phyloP scores from a whole-genome alignment of 371 early-diverging fungal species.

The Mucor sp. region DNA sequence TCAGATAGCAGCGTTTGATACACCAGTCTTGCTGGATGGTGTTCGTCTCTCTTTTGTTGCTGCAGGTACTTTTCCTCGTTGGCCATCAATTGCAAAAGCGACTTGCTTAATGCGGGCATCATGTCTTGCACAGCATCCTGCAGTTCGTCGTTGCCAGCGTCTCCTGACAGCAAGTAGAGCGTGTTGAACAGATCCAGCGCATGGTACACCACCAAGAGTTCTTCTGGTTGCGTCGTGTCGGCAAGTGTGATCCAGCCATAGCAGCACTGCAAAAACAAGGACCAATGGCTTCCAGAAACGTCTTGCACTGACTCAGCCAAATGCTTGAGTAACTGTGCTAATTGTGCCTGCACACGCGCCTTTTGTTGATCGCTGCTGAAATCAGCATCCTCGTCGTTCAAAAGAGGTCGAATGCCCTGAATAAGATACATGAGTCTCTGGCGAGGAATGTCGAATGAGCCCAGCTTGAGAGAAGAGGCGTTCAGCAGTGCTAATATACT shows the following conservation, averaged over 20 bases:
- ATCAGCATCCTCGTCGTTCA: constrained; percentile 11
- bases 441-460: constrained; percentile 46
- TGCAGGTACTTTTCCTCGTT: constrained; percentile 22
- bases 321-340: constrained; percentile 42
- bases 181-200: constrained; percentile 19
- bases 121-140: constrained; percentile 8
- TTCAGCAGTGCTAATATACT: constrained; percentile 34
- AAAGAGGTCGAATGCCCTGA: constrained; percentile 48
- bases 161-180: not conserved
- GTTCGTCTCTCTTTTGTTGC: constrained; percentile 4
- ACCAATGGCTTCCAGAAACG: constrained; percentile 60
- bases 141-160: constrained; percentile 16
- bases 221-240: constrained; percentile 29
- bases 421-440: constrained; percentile 52
- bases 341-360: constrained; percentile 35
- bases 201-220: constrained; percentile 17
- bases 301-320: constrained; percentile 54
- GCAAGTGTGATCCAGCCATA: constrained; percentile 41
- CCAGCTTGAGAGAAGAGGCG: constrained; percentile 33
- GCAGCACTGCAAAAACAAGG: constrained; percentile 49
- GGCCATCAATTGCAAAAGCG: constrained; percentile 19
- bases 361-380: constrained; percentile 13
- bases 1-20: constrained; percentile 40
- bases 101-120: constrained; percentile 10
- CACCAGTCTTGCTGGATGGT: constrained; percentile 14